A percentile compares a stretch with the other conserved stretches of the same genome.
These are phyloP conservation scores for Musa acuminata DNA, from an alignment of 176 grass and related monocot genomes.

Conservation along the genomic window DNA sequence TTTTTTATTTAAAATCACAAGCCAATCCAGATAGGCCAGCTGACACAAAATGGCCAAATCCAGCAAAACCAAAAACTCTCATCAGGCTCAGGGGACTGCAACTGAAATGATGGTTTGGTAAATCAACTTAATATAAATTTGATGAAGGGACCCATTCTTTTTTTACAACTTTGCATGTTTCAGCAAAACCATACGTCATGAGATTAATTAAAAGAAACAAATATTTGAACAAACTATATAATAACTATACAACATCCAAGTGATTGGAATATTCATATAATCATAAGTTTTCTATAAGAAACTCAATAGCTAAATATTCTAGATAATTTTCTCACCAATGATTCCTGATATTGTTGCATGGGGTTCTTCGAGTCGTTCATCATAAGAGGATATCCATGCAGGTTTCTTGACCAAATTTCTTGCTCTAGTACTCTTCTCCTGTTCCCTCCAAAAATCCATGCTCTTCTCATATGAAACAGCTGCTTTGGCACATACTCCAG, in stretches of 20 bases:
- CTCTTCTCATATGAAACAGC: constrained; percentile 26
- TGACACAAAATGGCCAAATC: no score
- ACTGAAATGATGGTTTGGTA: no score
- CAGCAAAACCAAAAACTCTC: no score
- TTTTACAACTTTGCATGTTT: neutral
- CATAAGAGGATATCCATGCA: constrained; percentile 7
- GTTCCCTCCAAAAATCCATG: constrained; percentile 24
- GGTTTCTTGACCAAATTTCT: neutral
- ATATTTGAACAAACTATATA: neutral
- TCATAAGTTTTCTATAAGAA: neutral
- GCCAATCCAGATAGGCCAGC: no score
- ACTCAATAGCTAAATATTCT: neutral
- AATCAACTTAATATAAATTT: neutral
- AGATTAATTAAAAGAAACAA: neutral
- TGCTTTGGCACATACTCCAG: constrained; percentile 31
- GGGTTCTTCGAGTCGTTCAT: constrained; percentile 15
- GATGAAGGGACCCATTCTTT: neutral
- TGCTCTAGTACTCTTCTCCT: constrained; percentile 1
- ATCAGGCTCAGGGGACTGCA: neutral
- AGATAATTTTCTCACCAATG: constrained; percentile 10
- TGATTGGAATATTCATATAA: neutral
- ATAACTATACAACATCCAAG: neutral
- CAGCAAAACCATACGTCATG: neutral
- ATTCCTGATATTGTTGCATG: constrained; percentile 28
- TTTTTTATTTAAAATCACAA: no score